Conservation (phyloP, 371 early-diverging fungal genomes). For the Funneliformis caledonium region DNA sequence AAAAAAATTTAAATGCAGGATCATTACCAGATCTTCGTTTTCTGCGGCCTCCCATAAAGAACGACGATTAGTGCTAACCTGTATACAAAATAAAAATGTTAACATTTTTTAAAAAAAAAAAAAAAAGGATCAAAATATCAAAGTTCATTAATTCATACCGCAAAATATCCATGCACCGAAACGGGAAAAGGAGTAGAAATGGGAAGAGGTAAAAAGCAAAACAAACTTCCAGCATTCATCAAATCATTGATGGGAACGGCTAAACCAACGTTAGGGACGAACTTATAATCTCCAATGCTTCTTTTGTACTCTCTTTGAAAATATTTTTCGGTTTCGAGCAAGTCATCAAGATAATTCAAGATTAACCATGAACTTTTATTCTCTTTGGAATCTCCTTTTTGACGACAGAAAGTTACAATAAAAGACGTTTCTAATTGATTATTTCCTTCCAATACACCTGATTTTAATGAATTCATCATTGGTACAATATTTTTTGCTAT, state of each 20-base stretch:
- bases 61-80: constrained; percentile 28
- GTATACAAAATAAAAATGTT: neutral
- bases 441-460: neutral
- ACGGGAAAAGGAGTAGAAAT: constrained; percentile 46
- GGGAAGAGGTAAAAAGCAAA: constrained; percentile 49
- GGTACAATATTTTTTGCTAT: constrained; percentile 19
- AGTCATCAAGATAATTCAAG: constrained; percentile 43
- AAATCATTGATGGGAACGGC: constrained; percentile 41
- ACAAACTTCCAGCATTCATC: constrained; percentile 40
- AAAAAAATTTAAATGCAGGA: neutral
- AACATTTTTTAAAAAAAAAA: neutral
- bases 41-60: neutral
- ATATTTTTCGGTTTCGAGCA: constrained; percentile 19
- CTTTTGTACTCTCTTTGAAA: constrained; percentile 38
- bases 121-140: constrained; percentile 30
- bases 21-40: constrained; percentile 15
- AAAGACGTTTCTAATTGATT: constrained; percentile 27
- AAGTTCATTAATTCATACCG: constrained; percentile 45
- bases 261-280: constrained; percentile 50
- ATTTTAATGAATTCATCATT: constrained; percentile 22
- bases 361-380: constrained; percentile 42
- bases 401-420: constrained; percentile 35
- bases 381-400: constrained; percentile 33
- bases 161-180: constrained; percentile 50
- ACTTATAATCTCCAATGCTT: constrained; percentile 39